Base-by-base conservation (phyloP, 257 asterid genomes). In the Scutellaria baicalensis region DNA sequence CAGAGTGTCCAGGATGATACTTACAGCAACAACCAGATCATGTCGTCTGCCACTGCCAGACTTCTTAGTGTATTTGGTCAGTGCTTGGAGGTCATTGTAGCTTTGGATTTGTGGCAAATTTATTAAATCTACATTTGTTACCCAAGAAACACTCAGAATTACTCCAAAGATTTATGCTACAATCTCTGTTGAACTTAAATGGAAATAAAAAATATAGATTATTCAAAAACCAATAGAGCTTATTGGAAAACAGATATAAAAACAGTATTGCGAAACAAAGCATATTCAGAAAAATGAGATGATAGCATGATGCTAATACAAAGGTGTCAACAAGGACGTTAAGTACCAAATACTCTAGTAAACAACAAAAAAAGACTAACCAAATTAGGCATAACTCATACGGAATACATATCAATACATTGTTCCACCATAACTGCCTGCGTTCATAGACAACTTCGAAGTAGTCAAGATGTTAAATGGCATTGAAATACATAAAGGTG, bases 1-100 rank as follows among this genome's bases (percentile, higher is more conserved):
- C 51, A 60, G 51, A 56, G 59, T 31, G 68, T 69, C 7, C 66
- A 52, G 39, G 60, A 72, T 44, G 52, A 67, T 61, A 77, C 97
- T 88, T 82, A 93, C 98, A 78, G 95, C 97, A 48, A 90, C 86
- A 58, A 93, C 97, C 68, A 90, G 80, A 59, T 93, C 89, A 40
- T 93, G 97, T 76, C 69, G 76, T 76, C 96, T 81, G 64, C 91
- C 95, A 16, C 96, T 81, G 64, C 91, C 95, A 16, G 94, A 79
- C 83, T 93, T 90, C 48, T 78, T 81, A 72, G 82, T 79, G 43
- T 62, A 77, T 82, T 84, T 84, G 63, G 84, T 36, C 73, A 93
- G 76, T 69, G 85, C 78, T 72, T 82, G 95, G 61, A 93, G 84
- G 84, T 89, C 85, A 51, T 80, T 79, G 42, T 84, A 91, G 81